Percentiles rank a stretch among this genome's conserved stretches.
Evolutionary conservation across 345 rosid genomes (phyloP).

Genomic region (Arabidopsis suecica): DNA sequence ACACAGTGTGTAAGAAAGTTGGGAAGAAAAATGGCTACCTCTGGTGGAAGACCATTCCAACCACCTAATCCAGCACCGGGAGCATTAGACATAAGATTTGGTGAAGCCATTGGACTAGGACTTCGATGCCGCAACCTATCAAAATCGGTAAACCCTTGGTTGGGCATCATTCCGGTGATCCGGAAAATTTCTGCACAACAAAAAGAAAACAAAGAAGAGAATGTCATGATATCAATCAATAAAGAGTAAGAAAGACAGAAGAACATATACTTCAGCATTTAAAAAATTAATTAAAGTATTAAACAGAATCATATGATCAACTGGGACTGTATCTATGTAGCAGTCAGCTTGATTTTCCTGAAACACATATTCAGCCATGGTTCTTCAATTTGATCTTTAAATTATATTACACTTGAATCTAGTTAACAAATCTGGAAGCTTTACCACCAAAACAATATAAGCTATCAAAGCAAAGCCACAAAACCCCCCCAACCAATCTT

Average conservation of each 20-base stretch:
- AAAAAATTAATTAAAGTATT: background rate
- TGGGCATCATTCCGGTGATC: conserved; percentile 81
- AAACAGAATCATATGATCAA: conserved; percentile 25
- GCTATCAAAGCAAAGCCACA: conserved; percentile 32
- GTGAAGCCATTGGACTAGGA: conserved; percentile 98
- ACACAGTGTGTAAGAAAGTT: background rate
- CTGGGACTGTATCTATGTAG: background rate
- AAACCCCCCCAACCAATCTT: background rate
- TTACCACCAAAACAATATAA: conserved; percentile 4
- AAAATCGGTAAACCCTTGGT: conserved; percentile 84
- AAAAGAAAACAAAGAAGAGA: background rate
- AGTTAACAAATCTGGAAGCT: conserved; percentile 3
- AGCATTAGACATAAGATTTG: conserved; percentile 76
- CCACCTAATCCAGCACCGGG: conserved; percentile 67
- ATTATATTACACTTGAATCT: background rate
- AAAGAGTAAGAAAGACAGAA: background rate
- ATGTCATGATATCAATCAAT: conserved; percentile 22
- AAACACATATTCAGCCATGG: conserved; percentile 1
- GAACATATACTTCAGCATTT: conserved; percentile 22
- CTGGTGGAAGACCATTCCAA: conserved; percentile 86
- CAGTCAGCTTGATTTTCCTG: background rate
- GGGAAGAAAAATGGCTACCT: conserved; percentile 54
- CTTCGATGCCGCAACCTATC: conserved; percentile 91
- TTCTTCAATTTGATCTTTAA: conserved; percentile 3
- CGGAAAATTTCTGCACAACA: conserved; percentile 76